Percentiles rank a stretch among this genome's conserved stretches.
These are phyloP conservation scores for Astrothelium subdiscretum DNA, from an alignment of 495 filamentous ascomycete species.

Conservation along the genomic window DNA sequence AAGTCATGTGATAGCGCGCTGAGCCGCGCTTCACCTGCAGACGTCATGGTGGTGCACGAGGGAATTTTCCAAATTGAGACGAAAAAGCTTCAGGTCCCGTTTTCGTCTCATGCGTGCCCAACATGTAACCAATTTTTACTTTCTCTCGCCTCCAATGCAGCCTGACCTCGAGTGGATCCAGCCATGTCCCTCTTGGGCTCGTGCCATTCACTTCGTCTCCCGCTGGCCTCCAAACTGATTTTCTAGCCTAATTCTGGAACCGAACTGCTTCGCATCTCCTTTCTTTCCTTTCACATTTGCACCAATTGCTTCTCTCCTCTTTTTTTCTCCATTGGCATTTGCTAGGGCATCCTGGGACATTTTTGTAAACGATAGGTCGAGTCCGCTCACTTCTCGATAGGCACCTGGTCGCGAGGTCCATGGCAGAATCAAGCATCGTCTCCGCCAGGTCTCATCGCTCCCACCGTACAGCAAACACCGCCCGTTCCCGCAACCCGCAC, in stretches of 20 bases:
- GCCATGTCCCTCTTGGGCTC: not conserved
- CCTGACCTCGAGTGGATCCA: not conserved
- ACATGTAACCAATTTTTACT: not conserved
- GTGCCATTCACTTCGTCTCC: not conserved
- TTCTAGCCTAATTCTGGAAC: not conserved
- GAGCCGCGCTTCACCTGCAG: not conserved
- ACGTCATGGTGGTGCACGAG: not conserved
- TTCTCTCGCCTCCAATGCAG: not conserved
- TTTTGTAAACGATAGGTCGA: not conserved
- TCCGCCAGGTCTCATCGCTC: not conserved
- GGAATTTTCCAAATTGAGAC: not conserved
- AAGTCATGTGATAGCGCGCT: not conserved
- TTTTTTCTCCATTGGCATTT: slow-evolving; percentile 1
- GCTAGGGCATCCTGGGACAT: not conserved
- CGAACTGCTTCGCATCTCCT: not conserved
- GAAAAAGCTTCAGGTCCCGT: not conserved
- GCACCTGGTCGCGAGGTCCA: not conserved
- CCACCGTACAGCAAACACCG: not conserved
- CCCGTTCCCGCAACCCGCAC: not conserved
- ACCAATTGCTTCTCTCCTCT: not conserved
- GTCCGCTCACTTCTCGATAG: not conserved
- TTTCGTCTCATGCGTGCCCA: too few species aligned
- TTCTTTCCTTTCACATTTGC: slow-evolving; percentile 3
- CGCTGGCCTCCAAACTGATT: not conserved
- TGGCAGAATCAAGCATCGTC: not conserved